Percentiles rank a stretch among this genome's conserved stretches.
These are phyloP conservation scores for Yamadazyma atlantica DNA, from an alignment of 1,139 yeast genomes.

Conservation along the genomic window DNA sequence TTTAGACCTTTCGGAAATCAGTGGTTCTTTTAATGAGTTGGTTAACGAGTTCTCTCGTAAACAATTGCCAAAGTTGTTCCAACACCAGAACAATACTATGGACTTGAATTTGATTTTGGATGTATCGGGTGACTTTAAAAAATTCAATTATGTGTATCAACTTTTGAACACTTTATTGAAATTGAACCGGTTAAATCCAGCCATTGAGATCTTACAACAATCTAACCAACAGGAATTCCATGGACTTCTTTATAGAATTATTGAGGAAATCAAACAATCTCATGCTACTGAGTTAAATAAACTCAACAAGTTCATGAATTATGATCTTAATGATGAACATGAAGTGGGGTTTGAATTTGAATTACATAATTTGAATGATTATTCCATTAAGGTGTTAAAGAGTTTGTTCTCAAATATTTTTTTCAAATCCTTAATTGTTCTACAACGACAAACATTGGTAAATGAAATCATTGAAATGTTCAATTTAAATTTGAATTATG, in stretches of 20 bases:
- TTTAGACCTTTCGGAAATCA: constrained; percentile 54
- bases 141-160: constrained; percentile 48
- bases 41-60: constrained; percentile 31
- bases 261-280: constrained; percentile 62
- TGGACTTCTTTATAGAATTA: constrained; percentile 56
- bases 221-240: constrained; percentile 43
- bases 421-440: constrained; percentile 57
- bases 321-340: constrained; percentile 20
- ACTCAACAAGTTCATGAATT: constrained; percentile 26
- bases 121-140: constrained; percentile 13
- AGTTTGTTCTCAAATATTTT: constrained; percentile 73
- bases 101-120: constrained; percentile 13
- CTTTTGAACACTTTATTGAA: constrained; percentile 60
- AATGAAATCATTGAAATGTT: constrained; percentile 42
- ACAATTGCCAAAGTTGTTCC: constrained; percentile 31
- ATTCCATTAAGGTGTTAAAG: constrained; percentile 58
- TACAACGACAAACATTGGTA: constrained; percentile 71
- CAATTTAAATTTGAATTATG: constrained; percentile 17
- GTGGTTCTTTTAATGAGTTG: constrained; percentile 47
- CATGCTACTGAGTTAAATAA: constrained; percentile 31
- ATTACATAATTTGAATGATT: constrained; percentile 38
- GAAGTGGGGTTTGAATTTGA: constrained; percentile 26
- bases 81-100: constrained; percentile 5
- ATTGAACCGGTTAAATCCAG: constrained; percentile 62
- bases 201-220: constrained; percentile 55